Base-by-base conservation (phyloP, 495 filamentous ascomycete genomes). In the Podospora comata region DNA sequence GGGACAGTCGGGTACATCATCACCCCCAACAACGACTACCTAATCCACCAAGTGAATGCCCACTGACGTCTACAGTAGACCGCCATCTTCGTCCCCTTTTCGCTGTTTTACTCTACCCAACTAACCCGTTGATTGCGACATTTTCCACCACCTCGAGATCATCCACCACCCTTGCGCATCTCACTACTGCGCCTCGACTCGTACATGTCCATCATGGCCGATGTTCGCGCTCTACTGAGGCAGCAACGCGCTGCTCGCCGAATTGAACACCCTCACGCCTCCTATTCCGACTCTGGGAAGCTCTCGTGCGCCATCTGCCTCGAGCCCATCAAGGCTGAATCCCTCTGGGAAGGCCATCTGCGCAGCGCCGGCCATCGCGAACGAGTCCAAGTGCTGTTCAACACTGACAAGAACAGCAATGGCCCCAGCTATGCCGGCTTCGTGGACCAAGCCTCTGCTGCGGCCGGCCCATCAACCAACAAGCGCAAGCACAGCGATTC, bases 201-300 rank as follows among this genome's bases (percentile, higher is more conserved):
- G n/a, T 20, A 19, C 60, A 71, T 30, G 7, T 15, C 3, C 27
- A 27, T 53, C 64, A 97, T 97, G 93, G 87, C 92, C 69, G 92
- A 96, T 75, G 90, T 93, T 18, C 90, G 93, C 58, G 87, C 92
- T 20, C 84, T 96, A 19, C 86, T 96, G 59, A 89, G 92, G 71
- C 90, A 87, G 76, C 91, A 96, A 79, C 90, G 93, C 73, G 88
- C 87, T 62, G 86, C 88, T 60, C 89, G 92, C 69, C 87, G 90
- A 72, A 89, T 92, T 68, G 84, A 86, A 9, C 89, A 91, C 67
- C 88, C 87, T 0, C 78, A 89, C 73, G 85, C 88, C 44, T 79
- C 80, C 65, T 90, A 90, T 72, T 85, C 88, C 0, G 80, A 85
- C 68, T 80, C 83, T 32, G 86, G 88, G 54, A 86, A 84, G 66